phyloP scores from a whole-genome alignment of 2,329 filamentous ascomycete species.

The Leptosphaerulina australis region DNA sequence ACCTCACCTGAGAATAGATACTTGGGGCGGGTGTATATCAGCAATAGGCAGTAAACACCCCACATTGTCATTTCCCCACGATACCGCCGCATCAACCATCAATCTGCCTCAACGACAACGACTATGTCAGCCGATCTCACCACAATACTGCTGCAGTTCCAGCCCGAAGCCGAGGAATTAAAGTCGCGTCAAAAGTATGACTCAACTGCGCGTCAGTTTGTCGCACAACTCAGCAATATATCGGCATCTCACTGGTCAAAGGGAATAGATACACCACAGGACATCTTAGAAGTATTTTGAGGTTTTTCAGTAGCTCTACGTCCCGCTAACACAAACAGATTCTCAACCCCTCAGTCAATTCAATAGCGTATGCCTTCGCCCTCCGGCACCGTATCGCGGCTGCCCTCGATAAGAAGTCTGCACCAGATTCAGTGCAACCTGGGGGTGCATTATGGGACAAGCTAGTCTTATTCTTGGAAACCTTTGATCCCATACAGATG shows the following conservation, averaged over 20 bases:
- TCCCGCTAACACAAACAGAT: conserved; percentile 38
- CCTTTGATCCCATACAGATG: conserved; percentile 61
- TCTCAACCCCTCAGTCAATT: conserved; percentile 63
- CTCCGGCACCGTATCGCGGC: conserved; percentile 57
- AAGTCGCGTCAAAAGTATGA: conserved; percentile 50
- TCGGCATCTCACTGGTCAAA: conserved; percentile 43
- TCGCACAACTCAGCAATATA: conserved; percentile 45
- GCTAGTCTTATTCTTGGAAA: conserved; percentile 54
- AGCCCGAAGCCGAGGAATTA: conserved; percentile 40
- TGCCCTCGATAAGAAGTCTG: conserved; percentile 43
- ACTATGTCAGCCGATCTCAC: conserved; percentile 43
- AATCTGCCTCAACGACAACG: conserved; percentile 5
- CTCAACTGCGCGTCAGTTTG: conserved; percentile 41
- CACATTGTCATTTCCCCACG: conserved; percentile 25
- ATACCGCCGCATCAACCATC: conserved; percentile 12
- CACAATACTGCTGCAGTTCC: conserved; percentile 43
- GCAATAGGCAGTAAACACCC: conserved; percentile 23
- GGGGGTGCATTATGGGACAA: conserved; percentile 57
- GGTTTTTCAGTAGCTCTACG: neutral
- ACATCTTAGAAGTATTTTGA: conserved; percentile 46
- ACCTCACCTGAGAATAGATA: neutral
- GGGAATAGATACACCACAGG: conserved; percentile 47
- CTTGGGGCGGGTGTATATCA: neutral
- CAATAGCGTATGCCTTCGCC: conserved; percentile 64
- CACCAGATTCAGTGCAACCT: conserved; percentile 52